Percentiles rank a stretch among this genome's conserved stretches.
Conservation (phyloP, 345 rosid species). For the Cardamine chenopodiifolia region DNA sequence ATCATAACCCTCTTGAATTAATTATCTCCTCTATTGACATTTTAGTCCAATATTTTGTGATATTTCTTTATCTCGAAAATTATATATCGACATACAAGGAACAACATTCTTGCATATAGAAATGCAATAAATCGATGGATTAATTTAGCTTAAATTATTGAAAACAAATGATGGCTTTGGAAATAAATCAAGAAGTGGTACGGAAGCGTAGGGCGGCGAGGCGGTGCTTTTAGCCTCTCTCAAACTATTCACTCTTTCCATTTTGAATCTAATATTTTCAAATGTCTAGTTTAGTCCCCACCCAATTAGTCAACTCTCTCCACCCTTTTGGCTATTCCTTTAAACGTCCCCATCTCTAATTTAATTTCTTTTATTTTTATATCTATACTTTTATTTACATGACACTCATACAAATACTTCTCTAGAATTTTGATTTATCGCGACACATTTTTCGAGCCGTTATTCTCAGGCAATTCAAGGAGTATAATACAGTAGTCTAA, state of each 20-base stretch:
- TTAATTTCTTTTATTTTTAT: background rate
- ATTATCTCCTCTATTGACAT: slow-evolving; percentile 5
- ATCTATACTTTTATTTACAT: slow-evolving; percentile 1
- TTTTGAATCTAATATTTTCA: background rate
- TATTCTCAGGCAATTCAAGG: slow-evolving; percentile 29
- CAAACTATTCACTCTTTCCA: slow-evolving; percentile 28
- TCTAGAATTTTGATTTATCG: slow-evolving; percentile 14
- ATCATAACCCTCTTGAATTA: slow-evolving; percentile 21
- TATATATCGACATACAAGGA: background rate
- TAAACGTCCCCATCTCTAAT: slow-evolving; percentile 23
- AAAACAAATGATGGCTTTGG: slow-evolving; percentile 8
- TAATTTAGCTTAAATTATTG: slow-evolving; percentile 21
- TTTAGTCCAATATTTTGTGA: background rate
- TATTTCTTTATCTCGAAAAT: background rate
- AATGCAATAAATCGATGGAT: background rate
- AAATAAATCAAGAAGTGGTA: slow-evolving; percentile 17
- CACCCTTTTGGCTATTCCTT: slow-evolving; percentile 20
- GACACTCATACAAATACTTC: slow-evolving; percentile 8
- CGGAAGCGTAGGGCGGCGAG: slow-evolving; percentile 44
- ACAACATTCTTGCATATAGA: background rate
- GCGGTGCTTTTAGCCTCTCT: slow-evolving; percentile 37
- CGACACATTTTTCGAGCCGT: slow-evolving; percentile 26
- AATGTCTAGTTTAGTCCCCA: slow-evolving; percentile 23
- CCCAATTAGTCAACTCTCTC: slow-evolving; percentile 42
- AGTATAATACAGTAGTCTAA: no score